Conservation (phyloP, 129 eudicot species). For the Scalesia atractyloides region DNA sequence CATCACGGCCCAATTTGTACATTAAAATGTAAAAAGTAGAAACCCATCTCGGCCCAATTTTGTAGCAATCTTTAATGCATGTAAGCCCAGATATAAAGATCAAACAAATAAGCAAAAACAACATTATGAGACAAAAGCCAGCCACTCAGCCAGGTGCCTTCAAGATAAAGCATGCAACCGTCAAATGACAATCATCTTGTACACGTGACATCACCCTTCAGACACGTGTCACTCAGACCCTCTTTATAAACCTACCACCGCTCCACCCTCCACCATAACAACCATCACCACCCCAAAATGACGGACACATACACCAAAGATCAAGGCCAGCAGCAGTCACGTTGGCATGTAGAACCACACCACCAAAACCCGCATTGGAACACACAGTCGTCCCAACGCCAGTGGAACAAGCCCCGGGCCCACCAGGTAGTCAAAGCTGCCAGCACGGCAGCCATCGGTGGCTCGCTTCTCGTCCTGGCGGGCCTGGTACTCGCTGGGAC, state of each 20-base stretch:
- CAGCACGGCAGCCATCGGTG: slow-evolving; percentile 58
- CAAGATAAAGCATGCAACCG: slow-evolving; percentile 34
- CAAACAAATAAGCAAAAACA: not conserved
- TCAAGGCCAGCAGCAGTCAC: not conserved
- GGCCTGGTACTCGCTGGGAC: slow-evolving; percentile 63
- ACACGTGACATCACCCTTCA: slow-evolving; percentile 41
- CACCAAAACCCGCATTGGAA: not conserved
- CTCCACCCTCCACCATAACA: not conserved
- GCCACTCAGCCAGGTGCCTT: not conserved
- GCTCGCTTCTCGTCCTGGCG: slow-evolving; percentile 58
- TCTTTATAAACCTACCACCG: slow-evolving; percentile 22
- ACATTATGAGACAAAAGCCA: not conserved
- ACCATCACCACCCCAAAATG: slow-evolving; percentile 22
- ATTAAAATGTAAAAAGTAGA: not conserved
- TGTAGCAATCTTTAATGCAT: not conserved
- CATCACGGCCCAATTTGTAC: no score
- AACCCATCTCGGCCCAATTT: not conserved
- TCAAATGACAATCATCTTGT: slow-evolving; percentile 39
- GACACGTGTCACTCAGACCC: slow-evolving; percentile 37
- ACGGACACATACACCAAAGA: slow-evolving; percentile 27
- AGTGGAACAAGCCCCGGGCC: not conserved
- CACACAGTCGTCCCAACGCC: no score
- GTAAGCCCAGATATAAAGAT: not conserved
- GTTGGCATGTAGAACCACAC: not conserved
- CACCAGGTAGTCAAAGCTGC: slow-evolving; percentile 62